Conservation (phyloP, 2,329 filamentous ascomycete species). For the Aspergillus pseudoglaucus region DNA sequence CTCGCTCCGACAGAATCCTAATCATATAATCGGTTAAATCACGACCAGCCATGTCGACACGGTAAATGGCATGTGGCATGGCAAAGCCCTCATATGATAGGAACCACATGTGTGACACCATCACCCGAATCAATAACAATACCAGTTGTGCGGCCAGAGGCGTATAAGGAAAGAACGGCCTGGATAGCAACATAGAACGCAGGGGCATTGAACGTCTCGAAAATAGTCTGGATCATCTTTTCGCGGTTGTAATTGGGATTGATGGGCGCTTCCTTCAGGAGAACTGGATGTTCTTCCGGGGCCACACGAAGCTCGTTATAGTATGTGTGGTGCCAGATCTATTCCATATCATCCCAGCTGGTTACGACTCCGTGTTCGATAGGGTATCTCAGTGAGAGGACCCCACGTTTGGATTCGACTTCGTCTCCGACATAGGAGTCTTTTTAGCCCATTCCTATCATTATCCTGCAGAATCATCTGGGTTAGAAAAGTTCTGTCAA, state of each 20-base stretch:
- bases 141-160: too few species aligned
- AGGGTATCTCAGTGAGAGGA: constrained; percentile 97
- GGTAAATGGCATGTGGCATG: too few species aligned
- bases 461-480: constrained; percentile 58
- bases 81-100: too few species aligned
- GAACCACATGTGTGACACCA: too few species aligned
- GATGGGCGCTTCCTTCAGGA: constrained; percentile 98
- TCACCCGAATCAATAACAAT: too few species aligned
- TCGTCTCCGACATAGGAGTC: constrained; percentile 99
- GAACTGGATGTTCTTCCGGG: constrained; percentile 98
- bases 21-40: too few species aligned
- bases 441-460: constrained; percentile 99
- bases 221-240: constrained; percentile 99
- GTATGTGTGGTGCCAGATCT: constrained; percentile 99
- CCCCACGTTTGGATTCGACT: constrained; percentile 99
- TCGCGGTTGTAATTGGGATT: constrained; percentile 99
- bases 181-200: constrained; percentile 99
- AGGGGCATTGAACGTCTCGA: constrained; percentile 99
- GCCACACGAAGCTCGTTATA: constrained; percentile 99
- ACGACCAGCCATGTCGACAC: too few species aligned
- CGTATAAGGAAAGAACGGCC: too few species aligned
- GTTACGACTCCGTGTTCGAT: constrained; percentile 99
- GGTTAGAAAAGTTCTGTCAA: too few species aligned
- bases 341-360: constrained; percentile 99
- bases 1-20: too few species aligned